These are phyloP conservation scores for Populus alba DNA, from an alignment of 345 rosid genomes.

Conservation along the genomic window DNA sequence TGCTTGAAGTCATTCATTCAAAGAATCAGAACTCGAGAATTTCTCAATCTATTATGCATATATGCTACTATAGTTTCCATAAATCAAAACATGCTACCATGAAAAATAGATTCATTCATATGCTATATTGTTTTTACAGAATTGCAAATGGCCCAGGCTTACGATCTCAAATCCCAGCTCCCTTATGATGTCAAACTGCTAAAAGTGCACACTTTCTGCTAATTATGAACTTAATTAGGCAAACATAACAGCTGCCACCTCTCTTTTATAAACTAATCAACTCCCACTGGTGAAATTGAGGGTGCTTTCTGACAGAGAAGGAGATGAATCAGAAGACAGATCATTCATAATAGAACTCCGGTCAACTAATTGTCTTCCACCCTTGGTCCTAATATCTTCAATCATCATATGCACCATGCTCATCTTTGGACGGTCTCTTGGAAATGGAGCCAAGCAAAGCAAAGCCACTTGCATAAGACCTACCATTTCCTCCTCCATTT, in stretches of 20 bases:
- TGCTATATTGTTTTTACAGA: background rate
- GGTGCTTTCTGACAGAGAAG: constrained; percentile 28
- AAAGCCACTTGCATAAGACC: constrained; percentile 41
- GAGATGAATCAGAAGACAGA: constrained; percentile 39
- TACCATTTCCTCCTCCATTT: constrained; percentile 39
- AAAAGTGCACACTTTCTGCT: background rate
- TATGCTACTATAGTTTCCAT: background rate
- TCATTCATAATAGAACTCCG: constrained; percentile 22
- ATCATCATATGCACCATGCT: constrained; percentile 34
- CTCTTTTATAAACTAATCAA: background rate
- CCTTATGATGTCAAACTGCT: background rate
- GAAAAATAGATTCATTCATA: background rate
- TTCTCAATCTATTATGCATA: background rate
- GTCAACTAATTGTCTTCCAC: constrained; percentile 9
- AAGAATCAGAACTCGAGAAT: background rate
- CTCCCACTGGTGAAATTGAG: background rate
- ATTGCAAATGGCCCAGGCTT: background rate
- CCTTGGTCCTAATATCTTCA: constrained; percentile 35
- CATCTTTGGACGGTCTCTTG: constrained; percentile 45
- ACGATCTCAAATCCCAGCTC: background rate
- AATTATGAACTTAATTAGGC: background rate
- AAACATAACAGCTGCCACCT: too few relatives aligned
- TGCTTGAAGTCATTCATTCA: background rate
- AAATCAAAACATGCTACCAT: background rate
- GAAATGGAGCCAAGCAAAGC: constrained; percentile 39